A percentile compares a stretch with the other conserved stretches of the same genome.
phyloP scores from a whole-genome alignment of 495 filamentous ascomycete species.

The Amphirosellinia nigrospora region DNA sequence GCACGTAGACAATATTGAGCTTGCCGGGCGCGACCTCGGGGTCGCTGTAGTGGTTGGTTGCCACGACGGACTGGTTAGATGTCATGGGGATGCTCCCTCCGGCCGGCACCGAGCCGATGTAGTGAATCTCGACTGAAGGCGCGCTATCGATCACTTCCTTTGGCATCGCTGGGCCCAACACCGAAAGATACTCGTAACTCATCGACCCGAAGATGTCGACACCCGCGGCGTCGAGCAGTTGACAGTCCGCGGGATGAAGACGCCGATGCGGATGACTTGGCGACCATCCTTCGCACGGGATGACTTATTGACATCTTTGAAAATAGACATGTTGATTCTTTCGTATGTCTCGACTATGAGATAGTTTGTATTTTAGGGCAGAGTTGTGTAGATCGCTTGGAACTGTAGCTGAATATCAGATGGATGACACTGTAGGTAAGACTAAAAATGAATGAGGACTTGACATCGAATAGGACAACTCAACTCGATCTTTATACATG shows the following conservation, averaged over 20 bases:
- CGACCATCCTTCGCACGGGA: slow-evolving; percentile 7
- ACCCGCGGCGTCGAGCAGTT: slow-evolving; percentile 57
- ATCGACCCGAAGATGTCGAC: slow-evolving; percentile 56
- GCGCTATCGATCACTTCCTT: slow-evolving; percentile 45
- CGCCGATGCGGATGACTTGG: slow-evolving; percentile 28
- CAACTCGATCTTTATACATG: not conserved
- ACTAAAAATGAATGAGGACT: not conserved
- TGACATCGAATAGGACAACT: not conserved
- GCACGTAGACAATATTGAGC: slow-evolving; percentile 59
- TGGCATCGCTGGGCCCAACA: slow-evolving; percentile 40
- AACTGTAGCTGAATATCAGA: not conserved
- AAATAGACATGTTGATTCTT: slow-evolving; percentile 13
- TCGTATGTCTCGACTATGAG: not conserved
- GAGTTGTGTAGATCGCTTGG: not conserved
- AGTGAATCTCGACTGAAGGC: slow-evolving; percentile 49
- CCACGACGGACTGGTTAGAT: slow-evolving; percentile 37
- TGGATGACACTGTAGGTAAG: not conserved
- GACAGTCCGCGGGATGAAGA: slow-evolving; percentile 50
- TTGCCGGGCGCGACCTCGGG: slow-evolving; percentile 54
- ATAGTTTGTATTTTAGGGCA: not conserved
- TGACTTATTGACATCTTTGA: slow-evolving; percentile 17
- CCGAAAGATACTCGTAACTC: slow-evolving; percentile 50
- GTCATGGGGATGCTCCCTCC: slow-evolving; percentile 44
- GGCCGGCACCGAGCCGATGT: slow-evolving; percentile 47
- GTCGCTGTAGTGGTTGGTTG: slow-evolving; percentile 51